Base-by-base conservation (phyloP, 257 asterid genomes). In the Ilex aquifolium region DNA sequence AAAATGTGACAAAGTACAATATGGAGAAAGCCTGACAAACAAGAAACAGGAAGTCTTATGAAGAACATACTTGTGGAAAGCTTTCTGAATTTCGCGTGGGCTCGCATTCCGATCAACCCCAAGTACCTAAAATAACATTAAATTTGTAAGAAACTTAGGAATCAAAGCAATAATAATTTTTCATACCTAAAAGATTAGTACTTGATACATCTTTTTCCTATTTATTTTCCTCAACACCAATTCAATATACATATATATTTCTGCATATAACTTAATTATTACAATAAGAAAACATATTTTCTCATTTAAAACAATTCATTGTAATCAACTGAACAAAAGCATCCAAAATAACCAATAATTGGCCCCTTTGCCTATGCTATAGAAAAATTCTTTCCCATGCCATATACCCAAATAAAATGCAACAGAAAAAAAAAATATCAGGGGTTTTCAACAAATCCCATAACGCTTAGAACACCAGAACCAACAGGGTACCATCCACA, bases 81-180 rank as follows among this genome's bases (percentile, higher is more conserved):
- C 96, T 59, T 93, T 93, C 44, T 93, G 97, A 72, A 93, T 87
- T 50, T 93, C 97, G 0, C 99, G 88, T 72, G 87, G 91, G 69
- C 84, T 85, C 10, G 96, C 95, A 10, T 64, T 83, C 63, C 69
- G 75, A 65, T 90, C 97, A 52, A 93, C 95, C 67, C 99, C 97
- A 55, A 93, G 95, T 4, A 85, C 96, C 99, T 93, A 78, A 15
- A 21, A 60, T n/a, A 36, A 60, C 29, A 68, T 17, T 56, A 6
- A 40, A 8, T 8, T 36, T 13, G 52, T 69, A 9, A 69, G 65
- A 75, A 56, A 57, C 54, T 39, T 17, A 14, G 13, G 10, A 7
- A 42, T 5, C 7, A 29, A 3, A 3, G 2, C 32, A 61, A 30
- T 3, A 14, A 4, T 6, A 17, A 30, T 3, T 4, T 7, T 14